Conservation (phyloP, 2,329 filamentous ascomycete species). For the Botrytis hyacinthi region DNA sequence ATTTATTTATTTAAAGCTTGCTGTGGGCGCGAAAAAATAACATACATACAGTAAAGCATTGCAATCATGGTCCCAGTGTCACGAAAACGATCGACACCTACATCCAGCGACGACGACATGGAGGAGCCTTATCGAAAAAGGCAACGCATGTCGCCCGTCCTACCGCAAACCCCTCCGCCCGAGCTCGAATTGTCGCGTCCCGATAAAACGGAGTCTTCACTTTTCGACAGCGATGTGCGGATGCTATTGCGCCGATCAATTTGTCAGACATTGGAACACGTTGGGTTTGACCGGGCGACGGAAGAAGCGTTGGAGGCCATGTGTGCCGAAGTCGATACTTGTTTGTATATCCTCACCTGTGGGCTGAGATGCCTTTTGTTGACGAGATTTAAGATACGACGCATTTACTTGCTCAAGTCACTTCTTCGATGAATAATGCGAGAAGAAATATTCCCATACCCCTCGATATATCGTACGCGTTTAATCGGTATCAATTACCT, state of each 20-base stretch:
- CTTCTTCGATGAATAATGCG: constrained; percentile 38
- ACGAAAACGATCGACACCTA: constrained; percentile 34
- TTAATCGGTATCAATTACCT: constrained; percentile 53
- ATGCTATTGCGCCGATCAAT: constrained; percentile 52
- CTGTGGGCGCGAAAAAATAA: not conserved
- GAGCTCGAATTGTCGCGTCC: constrained; percentile 23
- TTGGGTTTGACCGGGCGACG: constrained; percentile 56
- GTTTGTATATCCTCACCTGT: constrained; percentile 43
- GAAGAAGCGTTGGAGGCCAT: constrained; percentile 60
- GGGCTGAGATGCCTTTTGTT: constrained; percentile 21
- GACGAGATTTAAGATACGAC: constrained; percentile 31
- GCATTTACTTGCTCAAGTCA: constrained; percentile 37
- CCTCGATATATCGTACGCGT: constrained; percentile 54
- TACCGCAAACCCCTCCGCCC: constrained; percentile 33
- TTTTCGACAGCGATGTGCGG: constrained; percentile 37
- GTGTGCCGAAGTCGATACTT: constrained; percentile 54
- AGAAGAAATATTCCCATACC: constrained; percentile 52
- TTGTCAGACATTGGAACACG: constrained; percentile 53
- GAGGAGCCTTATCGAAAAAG: constrained; percentile 34
- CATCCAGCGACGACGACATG: constrained; percentile 33
- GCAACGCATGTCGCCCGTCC: constrained; percentile 26
- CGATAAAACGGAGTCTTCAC: constrained; percentile 15
- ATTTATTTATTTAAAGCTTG: not conserved
- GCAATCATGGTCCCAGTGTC: constrained; percentile 25
- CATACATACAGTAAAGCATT: not conserved